Evolutionary conservation across 306 rosid species (phyloP).

Genomic region (Corylus heterophylla): DNA sequence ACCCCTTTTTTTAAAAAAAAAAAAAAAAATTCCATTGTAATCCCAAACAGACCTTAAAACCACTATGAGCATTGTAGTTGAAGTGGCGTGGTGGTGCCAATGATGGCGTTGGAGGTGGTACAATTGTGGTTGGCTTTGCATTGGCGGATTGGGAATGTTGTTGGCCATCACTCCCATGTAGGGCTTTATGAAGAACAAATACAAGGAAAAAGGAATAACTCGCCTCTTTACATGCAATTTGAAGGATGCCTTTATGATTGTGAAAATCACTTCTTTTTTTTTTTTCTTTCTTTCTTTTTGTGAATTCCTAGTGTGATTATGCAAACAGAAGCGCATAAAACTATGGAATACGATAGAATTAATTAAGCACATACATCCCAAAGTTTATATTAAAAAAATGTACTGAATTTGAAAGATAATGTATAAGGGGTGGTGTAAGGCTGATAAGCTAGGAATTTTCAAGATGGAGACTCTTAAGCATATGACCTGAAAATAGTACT

Average conservation of each 20-base stretch:
- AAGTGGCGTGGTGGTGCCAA: not conserved
- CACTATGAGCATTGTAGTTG: not conserved
- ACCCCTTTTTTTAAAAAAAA: no score
- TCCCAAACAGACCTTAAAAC: no score
- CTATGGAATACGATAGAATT: not conserved
- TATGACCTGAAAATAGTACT: conserved; percentile 28
- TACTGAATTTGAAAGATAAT: conserved; percentile 10
- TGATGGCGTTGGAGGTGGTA: not conserved
- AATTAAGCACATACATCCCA: conserved; percentile 2
- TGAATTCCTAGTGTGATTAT: not conserved
- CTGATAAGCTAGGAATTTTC: conserved; percentile 33
- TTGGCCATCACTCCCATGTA: not conserved
- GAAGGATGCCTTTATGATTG: not conserved
- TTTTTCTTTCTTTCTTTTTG: no score
- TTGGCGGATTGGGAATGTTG: not conserved
- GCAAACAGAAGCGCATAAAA: not conserved
- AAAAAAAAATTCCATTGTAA: no score
- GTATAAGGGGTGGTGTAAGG: conserved; percentile 4
- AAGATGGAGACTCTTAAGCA: conserved; percentile 40
- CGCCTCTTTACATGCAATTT: not conserved
- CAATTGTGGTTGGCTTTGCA: not conserved
- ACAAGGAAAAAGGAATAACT: not conserved
- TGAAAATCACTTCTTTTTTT: not conserved
- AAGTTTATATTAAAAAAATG: conserved; percentile 4
- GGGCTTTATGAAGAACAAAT: not conserved